These are phyloP conservation scores for Clitopilus passeckerianus DNA, from an alignment of 768 basidiomycete species.

Conservation along the genomic window DNA sequence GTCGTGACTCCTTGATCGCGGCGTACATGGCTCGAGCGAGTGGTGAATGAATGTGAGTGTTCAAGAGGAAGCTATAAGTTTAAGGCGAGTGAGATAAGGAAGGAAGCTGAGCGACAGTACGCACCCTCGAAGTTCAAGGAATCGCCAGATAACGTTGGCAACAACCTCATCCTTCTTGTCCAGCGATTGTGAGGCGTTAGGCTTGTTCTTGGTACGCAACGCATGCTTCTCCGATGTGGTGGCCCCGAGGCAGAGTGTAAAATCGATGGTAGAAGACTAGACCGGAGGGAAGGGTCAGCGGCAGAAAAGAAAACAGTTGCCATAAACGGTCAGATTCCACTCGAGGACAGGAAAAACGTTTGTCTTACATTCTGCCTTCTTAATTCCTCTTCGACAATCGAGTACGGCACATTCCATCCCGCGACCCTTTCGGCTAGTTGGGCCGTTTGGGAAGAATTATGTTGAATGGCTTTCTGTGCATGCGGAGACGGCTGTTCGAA, in stretches of 20 bases:
- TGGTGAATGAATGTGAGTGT: conserved; percentile 84
- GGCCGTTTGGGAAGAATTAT: conserved; percentile 74
- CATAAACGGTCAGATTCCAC: conserved; percentile 20
- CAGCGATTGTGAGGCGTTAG: conserved; percentile 43
- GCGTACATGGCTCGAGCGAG: conserved; percentile 89
- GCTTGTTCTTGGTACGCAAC: conserved; percentile 70
- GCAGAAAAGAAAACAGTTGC: conserved; percentile 10
- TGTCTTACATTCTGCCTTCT: conserved; percentile 88
- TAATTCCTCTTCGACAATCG: conserved; percentile 88
- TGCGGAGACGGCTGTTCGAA: conserved; percentile 57
- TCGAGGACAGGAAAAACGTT: conserved; percentile 10
- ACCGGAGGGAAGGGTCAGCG: conserved; percentile 7
- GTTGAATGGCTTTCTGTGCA: conserved; percentile 54
- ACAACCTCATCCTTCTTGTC: conserved; percentile 99
- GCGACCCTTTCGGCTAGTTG: conserved; percentile 85
- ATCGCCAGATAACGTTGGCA: conserved; percentile 97
- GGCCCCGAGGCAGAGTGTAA: conserved; percentile 90
- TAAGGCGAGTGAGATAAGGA: conserved; percentile 8
- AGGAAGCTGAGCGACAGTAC: conserved; percentile 22
- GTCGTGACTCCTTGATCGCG: conserved; percentile 68
- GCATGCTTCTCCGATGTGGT: conserved; percentile 80
- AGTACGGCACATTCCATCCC: conserved; percentile 86
- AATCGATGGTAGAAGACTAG: conserved; percentile 96
- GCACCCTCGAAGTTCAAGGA: conserved; percentile 93
- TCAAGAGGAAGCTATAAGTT: conserved; percentile 71